Base-by-base conservation (phyloP, 31 red algal genomes). In the Porphyra umbilicalis region DNA sequence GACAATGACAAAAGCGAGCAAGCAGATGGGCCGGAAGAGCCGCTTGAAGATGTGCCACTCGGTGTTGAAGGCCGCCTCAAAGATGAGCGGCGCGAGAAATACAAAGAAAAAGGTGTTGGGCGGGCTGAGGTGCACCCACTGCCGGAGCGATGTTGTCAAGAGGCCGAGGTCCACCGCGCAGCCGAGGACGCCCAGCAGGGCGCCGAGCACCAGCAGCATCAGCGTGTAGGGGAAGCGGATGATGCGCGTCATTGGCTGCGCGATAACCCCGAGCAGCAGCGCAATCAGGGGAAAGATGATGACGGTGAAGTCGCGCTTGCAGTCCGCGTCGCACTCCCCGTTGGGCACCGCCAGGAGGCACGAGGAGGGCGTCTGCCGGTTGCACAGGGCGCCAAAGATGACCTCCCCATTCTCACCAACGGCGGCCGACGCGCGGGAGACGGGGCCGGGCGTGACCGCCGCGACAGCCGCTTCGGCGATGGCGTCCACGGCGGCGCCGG, bases 51-150 rank as follows among this genome's bases (percentile, higher is more conserved):
- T 85, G 88, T 91, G 89, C 93, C 91, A 94, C 25, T 93, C 91
- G 36, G 89, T 91, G 37, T 95, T 93, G 77, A 96, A 90, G 33
- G 97, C 94, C n/a, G 90, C 94, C 84, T 99, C 97, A 89, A 96
- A 99, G 37, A 99, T 91, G 40, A 99, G 85, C 14, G 97, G 97
- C 34, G 97, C 87, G 9, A 99, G 88, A 79, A 99, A 93, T 31
- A 96, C 87, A 77, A 92, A 99, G 67, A 96, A 94, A 36, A 99
- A 90, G n/a, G 86, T 83, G 42, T 88, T 88, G 20, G 97, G 97
- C 25, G 94, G 90, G 79, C 89, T 77, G 32, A 99, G 76, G 82
- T 91, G 89, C 37, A 94, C 92, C 97, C 97, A 99, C 77, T 88
- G 92, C 9, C 81, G 80, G 29, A 96, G 75, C 33, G 94, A 96